Evolutionary conservation across 2,329 filamentous ascomycete species (phyloP).

Genomic region (Pyrenophora tritici-repentis): DNA sequence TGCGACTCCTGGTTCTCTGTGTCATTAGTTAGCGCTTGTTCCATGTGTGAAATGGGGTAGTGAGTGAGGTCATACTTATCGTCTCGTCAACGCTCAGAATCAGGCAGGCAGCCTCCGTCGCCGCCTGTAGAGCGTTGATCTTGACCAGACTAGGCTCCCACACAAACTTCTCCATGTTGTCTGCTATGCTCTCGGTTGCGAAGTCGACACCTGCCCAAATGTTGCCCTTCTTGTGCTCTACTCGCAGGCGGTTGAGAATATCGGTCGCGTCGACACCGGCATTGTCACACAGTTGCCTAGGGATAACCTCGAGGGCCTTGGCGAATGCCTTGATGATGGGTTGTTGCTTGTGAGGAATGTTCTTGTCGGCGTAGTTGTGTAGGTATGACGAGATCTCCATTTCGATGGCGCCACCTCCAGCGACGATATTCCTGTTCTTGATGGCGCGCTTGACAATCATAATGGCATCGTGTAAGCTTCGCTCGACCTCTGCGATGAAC

Average conservation of each 20-base stretch:
- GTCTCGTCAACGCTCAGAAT: slow-evolving; percentile 98
- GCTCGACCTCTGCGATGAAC: slow-evolving; percentile 98
- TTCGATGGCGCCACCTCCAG: slow-evolving; percentile 90
- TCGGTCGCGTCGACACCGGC: slow-evolving; percentile 98
- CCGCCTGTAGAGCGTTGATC: slow-evolving; percentile 94
- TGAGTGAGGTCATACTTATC: slow-evolving; percentile 66
- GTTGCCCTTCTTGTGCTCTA: slow-evolving; percentile 92
- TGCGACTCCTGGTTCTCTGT: slow-evolving; percentile 88
- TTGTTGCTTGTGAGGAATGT: slow-evolving; percentile 93
- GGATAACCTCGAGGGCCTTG: slow-evolving; percentile 95
- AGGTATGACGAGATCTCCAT: slow-evolving; percentile 97
- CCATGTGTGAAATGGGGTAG: neutral
- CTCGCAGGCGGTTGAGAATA: slow-evolving; percentile 92
- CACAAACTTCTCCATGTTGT: slow-evolving; percentile 95
- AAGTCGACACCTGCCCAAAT: slow-evolving; percentile 98
- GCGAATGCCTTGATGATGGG: slow-evolving; percentile 97
- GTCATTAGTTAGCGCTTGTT: slow-evolving; percentile 21
- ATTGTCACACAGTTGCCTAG: slow-evolving; percentile 96
- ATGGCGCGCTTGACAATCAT: slow-evolving; percentile 99
- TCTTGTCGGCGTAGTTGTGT: slow-evolving; percentile 89
- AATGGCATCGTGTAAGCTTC: slow-evolving; percentile 96
- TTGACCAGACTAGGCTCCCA: slow-evolving; percentile 98
- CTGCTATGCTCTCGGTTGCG: slow-evolving; percentile 82
- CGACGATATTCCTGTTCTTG: slow-evolving; percentile 92
- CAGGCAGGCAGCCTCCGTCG: slow-evolving; percentile 91